Conservation (phyloP, 2,329 filamentous ascomycete genomes). For the Claviceps sp. region DNA sequence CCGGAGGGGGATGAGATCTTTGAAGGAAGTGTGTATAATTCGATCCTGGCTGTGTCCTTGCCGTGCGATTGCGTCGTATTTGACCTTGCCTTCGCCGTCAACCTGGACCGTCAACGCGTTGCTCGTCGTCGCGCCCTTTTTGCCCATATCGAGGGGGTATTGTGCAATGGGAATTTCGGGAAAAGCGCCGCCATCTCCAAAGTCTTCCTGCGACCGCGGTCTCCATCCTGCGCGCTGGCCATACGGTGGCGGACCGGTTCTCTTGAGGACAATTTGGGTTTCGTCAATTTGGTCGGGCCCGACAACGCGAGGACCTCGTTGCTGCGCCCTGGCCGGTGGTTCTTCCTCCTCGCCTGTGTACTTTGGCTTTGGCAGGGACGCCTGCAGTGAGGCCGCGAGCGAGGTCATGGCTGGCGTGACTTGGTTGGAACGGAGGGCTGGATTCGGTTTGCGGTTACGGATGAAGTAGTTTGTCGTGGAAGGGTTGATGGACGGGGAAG, state of each 20-base stretch:
- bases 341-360: conserved; percentile 87
- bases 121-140: conserved; percentile 56
- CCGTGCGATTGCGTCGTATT: conserved; percentile 88
- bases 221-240: conserved; percentile 82
- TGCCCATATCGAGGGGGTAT: conserved; percentile 91
- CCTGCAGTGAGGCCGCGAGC: conserved; percentile 58
- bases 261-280: conserved; percentile 72
- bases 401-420: conserved; percentile 40
- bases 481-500: conserved; percentile 12
- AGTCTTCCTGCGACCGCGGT: conserved; percentile 78
- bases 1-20: conserved; percentile 85
- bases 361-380: conserved; percentile 75
- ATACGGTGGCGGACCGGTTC: conserved; percentile 75
- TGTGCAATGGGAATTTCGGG: conserved; percentile 89
- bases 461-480: conserved; percentile 1
- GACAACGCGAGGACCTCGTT: conserved; percentile 71
- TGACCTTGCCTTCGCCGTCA: conserved; percentile 81
- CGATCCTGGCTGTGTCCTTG: conserved; percentile 74
- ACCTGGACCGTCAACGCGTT: conserved; percentile 91
- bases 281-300: conserved; percentile 70
- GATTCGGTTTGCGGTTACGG: conserved; percentile 7
- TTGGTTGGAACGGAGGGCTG: conserved; percentile 8
- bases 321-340: conserved; percentile 53
- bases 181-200: conserved; percentile 90
- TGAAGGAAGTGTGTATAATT: conserved; percentile 90